phyloP scores from a whole-genome alignment of 164 flowering plant genomes.

The Sextonia rubra region DNA sequence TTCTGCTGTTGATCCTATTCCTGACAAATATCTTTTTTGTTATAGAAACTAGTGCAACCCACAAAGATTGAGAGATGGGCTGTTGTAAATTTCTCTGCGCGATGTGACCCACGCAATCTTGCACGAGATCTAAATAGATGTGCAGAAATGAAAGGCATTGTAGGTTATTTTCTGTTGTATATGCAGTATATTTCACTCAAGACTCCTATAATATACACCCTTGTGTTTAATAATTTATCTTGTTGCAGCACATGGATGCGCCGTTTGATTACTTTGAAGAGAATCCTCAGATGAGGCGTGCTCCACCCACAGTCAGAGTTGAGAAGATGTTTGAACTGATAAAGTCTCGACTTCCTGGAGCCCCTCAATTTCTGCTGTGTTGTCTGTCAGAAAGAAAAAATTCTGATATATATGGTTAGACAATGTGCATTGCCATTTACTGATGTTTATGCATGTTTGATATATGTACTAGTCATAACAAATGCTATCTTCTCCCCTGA shows the following conservation, averaged over 20 bases:
- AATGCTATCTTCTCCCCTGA: not conserved
- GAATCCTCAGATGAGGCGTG: slow-evolving; percentile 31
- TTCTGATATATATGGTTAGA: slow-evolving; percentile 59
- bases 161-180: slow-evolving; percentile 26
- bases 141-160: slow-evolving; percentile 73
- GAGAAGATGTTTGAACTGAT: slow-evolving; percentile 59
- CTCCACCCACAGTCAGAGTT: slow-evolving; percentile 47
- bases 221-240: not conserved
- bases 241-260: slow-evolving; percentile 27
- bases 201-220: not conserved
- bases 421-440: not conserved
- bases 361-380: slow-evolving; percentile 57
- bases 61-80: slow-evolving; percentile 67
- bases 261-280: slow-evolving; percentile 58
- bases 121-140: slow-evolving; percentile 39
- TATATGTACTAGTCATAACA: not conserved
- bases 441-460: not conserved
- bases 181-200: not conserved
- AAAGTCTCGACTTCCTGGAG: slow-evolving; percentile 42
- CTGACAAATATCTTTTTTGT: slow-evolving; percentile 2
- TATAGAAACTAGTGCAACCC: slow-evolving; percentile 65
- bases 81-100: slow-evolving; percentile 79
- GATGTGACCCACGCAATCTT: slow-evolving; percentile 55
- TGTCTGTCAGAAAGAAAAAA: slow-evolving; percentile 57
- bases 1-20: not conserved